These are phyloP conservation scores for Acacia crassicarpa DNA, from an alignment of 306 rosid species.

Conservation along the genomic window DNA sequence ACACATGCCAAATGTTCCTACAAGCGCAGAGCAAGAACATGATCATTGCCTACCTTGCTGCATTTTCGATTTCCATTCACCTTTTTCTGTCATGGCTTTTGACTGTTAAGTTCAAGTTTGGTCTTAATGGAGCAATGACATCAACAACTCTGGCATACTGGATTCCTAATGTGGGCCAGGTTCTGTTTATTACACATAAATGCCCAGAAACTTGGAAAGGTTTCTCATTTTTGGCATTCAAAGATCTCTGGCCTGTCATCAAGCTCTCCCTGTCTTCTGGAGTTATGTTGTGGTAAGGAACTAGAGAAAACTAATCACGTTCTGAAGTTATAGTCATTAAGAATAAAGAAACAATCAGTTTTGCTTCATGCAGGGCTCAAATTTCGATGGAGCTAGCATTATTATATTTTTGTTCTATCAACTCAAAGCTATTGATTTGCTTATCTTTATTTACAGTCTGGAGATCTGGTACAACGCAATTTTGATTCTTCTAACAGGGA, in stretches of 20 bases:
- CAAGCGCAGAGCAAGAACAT: constrained; percentile 68
- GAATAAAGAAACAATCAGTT: neutral
- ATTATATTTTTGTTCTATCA: neutral
- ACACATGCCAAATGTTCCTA: constrained; percentile 64
- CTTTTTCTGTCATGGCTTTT: constrained; percentile 56
- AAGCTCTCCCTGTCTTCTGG: constrained; percentile 73
- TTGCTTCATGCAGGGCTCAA: neutral
- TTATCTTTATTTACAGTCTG: constrained; percentile 42
- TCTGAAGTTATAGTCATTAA: neutral
- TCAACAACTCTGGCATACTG: constrained; percentile 52
- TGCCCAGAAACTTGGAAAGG: constrained; percentile 70
- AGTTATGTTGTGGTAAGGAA: constrained; percentile 59
- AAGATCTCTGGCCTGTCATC: constrained; percentile 56
- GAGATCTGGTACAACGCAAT: constrained; percentile 67
- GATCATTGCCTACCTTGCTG: constrained; percentile 55
- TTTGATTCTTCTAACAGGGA: constrained; percentile 57
- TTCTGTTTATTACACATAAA: constrained; percentile 40
- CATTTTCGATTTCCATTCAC: constrained; percentile 46
- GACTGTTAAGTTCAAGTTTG: constrained; percentile 49
- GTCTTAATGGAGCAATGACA: constrained; percentile 57
- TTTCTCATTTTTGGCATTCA: constrained; percentile 58
- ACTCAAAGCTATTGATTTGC: constrained; percentile 5
- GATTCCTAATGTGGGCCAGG: constrained; percentile 59
- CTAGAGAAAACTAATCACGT: neutral
- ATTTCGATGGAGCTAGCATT: neutral